Evolutionary conservation across 192 early-diverging fungal genomes (phyloP).

Genomic region (Gaertneriomyces sp.): DNA sequence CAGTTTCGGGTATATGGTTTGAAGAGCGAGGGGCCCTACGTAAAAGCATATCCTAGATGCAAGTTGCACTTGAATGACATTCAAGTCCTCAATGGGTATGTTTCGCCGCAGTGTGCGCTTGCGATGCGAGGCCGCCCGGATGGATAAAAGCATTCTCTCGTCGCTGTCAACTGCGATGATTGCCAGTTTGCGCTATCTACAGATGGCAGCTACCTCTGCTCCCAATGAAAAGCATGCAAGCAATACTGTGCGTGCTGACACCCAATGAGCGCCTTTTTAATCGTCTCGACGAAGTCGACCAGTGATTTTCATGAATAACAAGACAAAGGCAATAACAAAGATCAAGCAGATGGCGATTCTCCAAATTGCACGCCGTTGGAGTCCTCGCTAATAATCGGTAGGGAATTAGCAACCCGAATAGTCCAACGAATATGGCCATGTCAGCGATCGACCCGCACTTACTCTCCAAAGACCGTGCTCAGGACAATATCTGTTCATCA

Average conservation of each 20-base stretch:
- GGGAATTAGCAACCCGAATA: background rate
- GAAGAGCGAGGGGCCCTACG: too few relatives aligned
- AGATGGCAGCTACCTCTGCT: background rate
- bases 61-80: too few relatives aligned
- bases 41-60: too few relatives aligned
- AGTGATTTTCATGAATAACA: background rate
- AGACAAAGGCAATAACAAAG: background rate
- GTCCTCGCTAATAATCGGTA: background rate
- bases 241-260: background rate
- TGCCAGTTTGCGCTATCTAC: background rate
- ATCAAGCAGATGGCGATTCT: background rate
- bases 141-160: too few relatives aligned
- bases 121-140: too few relatives aligned
- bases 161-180: too few relatives aligned
- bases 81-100: too few relatives aligned
- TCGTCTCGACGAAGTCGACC: background rate
- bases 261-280: background rate
- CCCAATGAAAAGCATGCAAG: background rate
- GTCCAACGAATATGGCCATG: background rate
- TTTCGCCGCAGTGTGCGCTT: too few relatives aligned
- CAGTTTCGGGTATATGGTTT: too few relatives aligned
- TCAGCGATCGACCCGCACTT: too few relatives aligned
- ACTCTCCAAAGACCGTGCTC: too few relatives aligned
- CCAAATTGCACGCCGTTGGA: conserved; percentile 3
- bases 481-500: too few relatives aligned